Evolutionary conservation across 2,329 filamentous ascomycete genomes (phyloP).

Genomic region (Colletotrichum lentis): DNA sequence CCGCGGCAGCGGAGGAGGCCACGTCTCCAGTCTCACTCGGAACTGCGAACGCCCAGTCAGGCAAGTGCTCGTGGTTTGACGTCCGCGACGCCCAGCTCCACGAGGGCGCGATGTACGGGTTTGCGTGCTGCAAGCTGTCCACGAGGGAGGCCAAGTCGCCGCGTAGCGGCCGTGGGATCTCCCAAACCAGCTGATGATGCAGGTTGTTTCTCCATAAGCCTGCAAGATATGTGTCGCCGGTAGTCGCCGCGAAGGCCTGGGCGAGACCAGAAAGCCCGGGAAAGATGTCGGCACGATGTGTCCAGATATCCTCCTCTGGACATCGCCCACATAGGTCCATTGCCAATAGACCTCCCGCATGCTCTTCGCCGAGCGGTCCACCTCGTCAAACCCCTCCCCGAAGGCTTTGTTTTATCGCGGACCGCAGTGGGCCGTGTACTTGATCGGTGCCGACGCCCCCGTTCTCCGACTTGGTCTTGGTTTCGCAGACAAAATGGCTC

Average conservation of each 20-base stretch:
- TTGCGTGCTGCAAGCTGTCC: neutral
- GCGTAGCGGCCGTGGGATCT: neutral
- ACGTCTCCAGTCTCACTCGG: neutral
- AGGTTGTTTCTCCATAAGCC: neutral
- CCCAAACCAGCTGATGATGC: slow-evolving; percentile 3
- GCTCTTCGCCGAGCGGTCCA: too few species aligned
- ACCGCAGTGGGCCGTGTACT: too few species aligned
- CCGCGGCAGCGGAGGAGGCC: too few species aligned
- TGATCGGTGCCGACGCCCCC: too few species aligned
- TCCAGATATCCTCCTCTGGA: neutral
- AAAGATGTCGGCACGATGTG: neutral
- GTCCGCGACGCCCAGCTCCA: slow-evolving; percentile 17
- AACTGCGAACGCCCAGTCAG: neutral
- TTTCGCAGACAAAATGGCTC: slow-evolving; percentile 12
- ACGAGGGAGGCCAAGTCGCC: neutral
- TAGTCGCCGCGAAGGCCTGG: neutral
- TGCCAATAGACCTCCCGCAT: too few species aligned
- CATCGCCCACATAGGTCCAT: too few species aligned
- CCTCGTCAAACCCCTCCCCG: too few species aligned
- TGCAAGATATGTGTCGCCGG: slow-evolving; percentile 5
- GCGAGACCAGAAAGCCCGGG: slow-evolving; percentile 3
- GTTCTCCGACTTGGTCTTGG: neutral
- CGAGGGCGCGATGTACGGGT: slow-evolving; percentile 12
- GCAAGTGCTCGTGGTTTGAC: neutral
- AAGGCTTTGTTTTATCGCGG: too few species aligned